Percentiles rank a stretch among this genome's conserved stretches.
Evolutionary conservation across 1,284 basidiomycete genomes (phyloP).

Genomic region (Fomitopsis pinicola): DNA sequence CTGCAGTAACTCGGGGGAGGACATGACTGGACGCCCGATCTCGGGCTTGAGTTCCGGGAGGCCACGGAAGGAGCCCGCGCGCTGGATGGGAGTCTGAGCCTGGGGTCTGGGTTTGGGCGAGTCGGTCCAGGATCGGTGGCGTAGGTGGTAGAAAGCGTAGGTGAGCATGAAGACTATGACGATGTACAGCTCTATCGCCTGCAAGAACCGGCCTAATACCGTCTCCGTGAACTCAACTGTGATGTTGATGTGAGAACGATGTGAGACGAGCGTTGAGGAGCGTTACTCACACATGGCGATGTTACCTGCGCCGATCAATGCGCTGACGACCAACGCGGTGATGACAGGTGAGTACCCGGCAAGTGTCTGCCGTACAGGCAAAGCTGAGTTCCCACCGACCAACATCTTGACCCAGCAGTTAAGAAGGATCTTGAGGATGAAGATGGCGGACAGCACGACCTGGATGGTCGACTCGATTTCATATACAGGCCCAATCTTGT

Average conservation of each 20-base stretch:
- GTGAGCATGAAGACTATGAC: slow-evolving; percentile 55
- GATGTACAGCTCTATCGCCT: slow-evolving; percentile 62
- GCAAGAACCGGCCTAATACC: slow-evolving; percentile 64
- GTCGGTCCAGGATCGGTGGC: slow-evolving; percentile 15
- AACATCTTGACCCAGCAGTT: slow-evolving; percentile 44
- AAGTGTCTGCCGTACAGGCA: slow-evolving; percentile 41
- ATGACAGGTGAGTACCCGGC: slow-evolving; percentile 49
- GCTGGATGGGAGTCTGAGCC: slow-evolving; percentile 11
- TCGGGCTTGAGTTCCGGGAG: slow-evolving; percentile 24
- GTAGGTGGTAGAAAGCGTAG: slow-evolving; percentile 40
- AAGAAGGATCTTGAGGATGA: slow-evolving; percentile 58
- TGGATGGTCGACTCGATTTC: slow-evolving; percentile 53
- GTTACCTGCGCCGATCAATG: slow-evolving; percentile 52
- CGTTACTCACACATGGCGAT: slow-evolving; percentile 52
- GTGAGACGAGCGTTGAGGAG: not conserved
- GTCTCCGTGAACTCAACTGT: slow-evolving; percentile 68
- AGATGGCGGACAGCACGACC: slow-evolving; percentile 50
- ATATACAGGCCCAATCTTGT: slow-evolving; percentile 48
- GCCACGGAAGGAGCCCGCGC: slow-evolving; percentile 24
- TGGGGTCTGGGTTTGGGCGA: slow-evolving; percentile 4
- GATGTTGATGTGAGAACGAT: not conserved
- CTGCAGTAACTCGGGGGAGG: slow-evolving; percentile 16
- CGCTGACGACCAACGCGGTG: slow-evolving; percentile 46
- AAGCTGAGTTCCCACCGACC: slow-evolving; percentile 22
- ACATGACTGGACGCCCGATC: slow-evolving; percentile 25